Percentiles rank a stretch among this genome's conserved stretches.
Conservation (phyloP, 2,329 filamentous ascomycete genomes). For the Fusarium albosuccineum region DNA sequence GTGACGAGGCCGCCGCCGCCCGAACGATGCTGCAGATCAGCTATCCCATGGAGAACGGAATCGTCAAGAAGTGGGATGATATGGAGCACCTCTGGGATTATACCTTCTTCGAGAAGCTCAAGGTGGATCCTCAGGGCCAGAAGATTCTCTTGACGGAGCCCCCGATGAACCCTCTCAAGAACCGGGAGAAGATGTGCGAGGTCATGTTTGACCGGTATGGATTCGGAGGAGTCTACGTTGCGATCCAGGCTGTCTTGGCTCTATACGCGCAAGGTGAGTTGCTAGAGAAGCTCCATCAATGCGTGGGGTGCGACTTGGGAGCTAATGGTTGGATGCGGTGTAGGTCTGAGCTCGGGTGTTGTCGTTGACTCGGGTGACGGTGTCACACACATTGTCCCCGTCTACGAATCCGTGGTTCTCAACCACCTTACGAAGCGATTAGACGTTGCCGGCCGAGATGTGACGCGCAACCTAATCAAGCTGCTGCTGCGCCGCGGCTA, state of each 20-base stretch:
- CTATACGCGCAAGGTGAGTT: slow-evolving; percentile 91
- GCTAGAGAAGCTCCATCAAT: neutral
- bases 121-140: slow-evolving; percentile 87
- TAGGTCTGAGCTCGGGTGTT: slow-evolving; percentile 90
- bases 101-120: slow-evolving; percentile 97
- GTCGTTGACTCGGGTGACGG: slow-evolving; percentile 98
- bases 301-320: neutral
- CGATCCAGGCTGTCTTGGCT: slow-evolving; percentile 95
- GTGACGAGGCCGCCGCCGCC: slow-evolving; percentile 95
- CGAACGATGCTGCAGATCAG: slow-evolving; percentile 98
- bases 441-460: slow-evolving; percentile 95
- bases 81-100: slow-evolving; percentile 99
- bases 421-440: slow-evolving; percentile 95
- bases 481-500: slow-evolving; percentile 94
- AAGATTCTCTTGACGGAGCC: slow-evolving; percentile 99
- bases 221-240: slow-evolving; percentile 97
- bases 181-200: slow-evolving; percentile 97
- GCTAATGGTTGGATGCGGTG: slow-evolving; percentile 28
- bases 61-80: slow-evolving; percentile 99
- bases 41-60: slow-evolving; percentile 99
- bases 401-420: slow-evolving; percentile 97
- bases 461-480: slow-evolving; percentile 97
- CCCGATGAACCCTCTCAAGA: slow-evolving; percentile 97
- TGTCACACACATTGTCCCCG: slow-evolving; percentile 98
- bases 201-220: slow-evolving; percentile 99